Evolutionary conservation across 2,329 filamentous ascomycete genomes (phyloP).

Genomic region (Talaromyces islandicus): DNA sequence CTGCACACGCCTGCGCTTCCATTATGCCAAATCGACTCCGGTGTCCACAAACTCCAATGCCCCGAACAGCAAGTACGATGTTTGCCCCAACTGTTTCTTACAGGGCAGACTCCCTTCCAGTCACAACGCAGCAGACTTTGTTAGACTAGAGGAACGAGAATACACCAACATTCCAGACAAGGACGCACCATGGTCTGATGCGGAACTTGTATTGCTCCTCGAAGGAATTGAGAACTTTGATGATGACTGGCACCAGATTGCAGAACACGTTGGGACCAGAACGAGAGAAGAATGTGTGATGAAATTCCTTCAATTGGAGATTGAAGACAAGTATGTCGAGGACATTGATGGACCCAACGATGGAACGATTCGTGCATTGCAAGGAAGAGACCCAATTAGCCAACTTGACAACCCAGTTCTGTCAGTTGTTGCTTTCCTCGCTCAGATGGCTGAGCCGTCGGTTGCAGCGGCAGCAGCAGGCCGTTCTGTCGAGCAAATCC

Average conservation of each 20-base stretch:
- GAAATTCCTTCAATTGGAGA: slow-evolving; percentile 92
- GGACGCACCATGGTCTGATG: slow-evolving; percentile 85
- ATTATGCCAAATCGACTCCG: slow-evolving; percentile 60
- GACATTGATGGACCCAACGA: slow-evolving; percentile 59
- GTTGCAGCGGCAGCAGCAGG: slow-evolving; percentile 87
- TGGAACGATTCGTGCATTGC: slow-evolving; percentile 62
- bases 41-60: slow-evolving; percentile 50
- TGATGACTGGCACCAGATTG: slow-evolving; percentile 90
- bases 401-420: slow-evolving; percentile 94
- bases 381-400: slow-evolving; percentile 80
- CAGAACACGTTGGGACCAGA: slow-evolving; percentile 84
- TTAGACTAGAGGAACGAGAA: slow-evolving; percentile 80
- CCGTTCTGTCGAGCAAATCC: slow-evolving; percentile 80
- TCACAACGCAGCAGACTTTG: slow-evolving; percentile 73
- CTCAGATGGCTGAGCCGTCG: slow-evolving; percentile 80
- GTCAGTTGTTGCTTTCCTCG: slow-evolving; percentile 91
- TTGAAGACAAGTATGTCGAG: slow-evolving; percentile 95
- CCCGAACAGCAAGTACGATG: slow-evolving; percentile 66
- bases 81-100: slow-evolving; percentile 86
- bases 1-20: slow-evolving; percentile 68
- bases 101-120: slow-evolving; percentile 77
- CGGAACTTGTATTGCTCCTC: slow-evolving; percentile 79
- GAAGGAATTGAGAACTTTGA: slow-evolving; percentile 91
- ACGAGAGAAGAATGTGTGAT: slow-evolving; percentile 94
- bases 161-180: slow-evolving; percentile 74